Evolutionary conservation across 495 filamentous ascomycete genomes (phyloP).

Genomic region (Emericellopsis terricola): DNA sequence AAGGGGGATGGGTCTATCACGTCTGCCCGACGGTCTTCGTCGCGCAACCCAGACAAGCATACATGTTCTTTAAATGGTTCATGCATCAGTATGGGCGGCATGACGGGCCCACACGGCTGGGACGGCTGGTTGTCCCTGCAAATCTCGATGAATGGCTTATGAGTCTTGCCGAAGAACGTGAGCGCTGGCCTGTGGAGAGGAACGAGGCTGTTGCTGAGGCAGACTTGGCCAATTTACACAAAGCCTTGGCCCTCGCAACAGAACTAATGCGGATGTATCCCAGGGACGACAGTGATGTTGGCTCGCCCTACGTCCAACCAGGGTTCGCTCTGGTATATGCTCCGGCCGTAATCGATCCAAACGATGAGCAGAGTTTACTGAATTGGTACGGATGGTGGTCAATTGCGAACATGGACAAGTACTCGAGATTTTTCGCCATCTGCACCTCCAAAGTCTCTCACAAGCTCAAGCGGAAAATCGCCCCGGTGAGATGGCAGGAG

Average conservation of each 20-base stretch:
- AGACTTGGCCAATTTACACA: too few relatives aligned
- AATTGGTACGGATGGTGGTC: constrained; percentile 38
- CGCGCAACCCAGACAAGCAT: constrained; percentile 27
- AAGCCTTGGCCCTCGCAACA: too few relatives aligned
- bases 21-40: constrained; percentile 46
- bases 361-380: constrained; percentile 32
- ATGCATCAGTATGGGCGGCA: constrained; percentile 4
- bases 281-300: constrained; percentile 12
- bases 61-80: constrained; percentile 42
- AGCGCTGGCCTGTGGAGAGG: too few relatives aligned
- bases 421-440: constrained; percentile 26
- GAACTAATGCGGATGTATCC: too few relatives aligned
- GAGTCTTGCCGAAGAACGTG: too few relatives aligned
- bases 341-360: constrained; percentile 23
- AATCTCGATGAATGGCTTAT: constrained; percentile 1
- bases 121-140: background rate
- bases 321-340: constrained; percentile 22
- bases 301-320: constrained; percentile 10
- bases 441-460: too few relatives aligned
- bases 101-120: background rate
- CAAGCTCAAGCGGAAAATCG: too few relatives aligned
- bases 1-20: constrained; percentile 35
- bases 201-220: too few relatives aligned
- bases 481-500: too few relatives aligned
- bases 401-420: constrained; percentile 22